phyloP scores from a whole-genome alignment of 164 flowering plant genomes.

The Saururus chinensis region DNA sequence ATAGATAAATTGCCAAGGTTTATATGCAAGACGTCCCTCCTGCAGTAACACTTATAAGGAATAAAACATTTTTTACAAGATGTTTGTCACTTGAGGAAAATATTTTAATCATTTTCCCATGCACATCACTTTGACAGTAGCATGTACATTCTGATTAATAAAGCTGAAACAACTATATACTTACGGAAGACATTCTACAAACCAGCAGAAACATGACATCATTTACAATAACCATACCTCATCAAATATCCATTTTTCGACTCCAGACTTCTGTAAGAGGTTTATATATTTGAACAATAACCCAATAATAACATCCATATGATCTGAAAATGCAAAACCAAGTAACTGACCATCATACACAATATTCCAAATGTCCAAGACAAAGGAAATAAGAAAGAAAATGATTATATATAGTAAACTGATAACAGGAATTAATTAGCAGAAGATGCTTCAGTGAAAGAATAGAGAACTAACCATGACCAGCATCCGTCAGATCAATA shows the following conservation, averaged over 20 bases:
- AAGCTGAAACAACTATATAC: no score
- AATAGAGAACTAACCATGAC: slow-evolving; percentile 62
- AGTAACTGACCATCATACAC: background rate
- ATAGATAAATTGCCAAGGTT: no score
- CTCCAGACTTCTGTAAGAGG: slow-evolving; percentile 68
- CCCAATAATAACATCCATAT: slow-evolving; percentile 71
- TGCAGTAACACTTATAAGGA: no score
- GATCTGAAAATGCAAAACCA: slow-evolving; percentile 33
- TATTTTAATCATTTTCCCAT: no score
- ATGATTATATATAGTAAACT: background rate
- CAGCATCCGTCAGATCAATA: slow-evolving; percentile 84
- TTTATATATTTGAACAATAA: slow-evolving; percentile 65
- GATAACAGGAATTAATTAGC: background rate
- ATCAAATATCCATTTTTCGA: slow-evolving; percentile 84
- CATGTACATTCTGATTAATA: no score
- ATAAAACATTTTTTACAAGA: no score
- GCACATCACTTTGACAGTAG: no score
- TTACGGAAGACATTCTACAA: no score
- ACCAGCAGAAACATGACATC: background rate
- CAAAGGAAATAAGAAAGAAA: background rate
- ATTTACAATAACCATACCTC: slow-evolving; percentile 48
- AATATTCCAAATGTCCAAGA: background rate
- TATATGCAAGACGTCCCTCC: no score
- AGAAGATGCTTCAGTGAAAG: background rate
- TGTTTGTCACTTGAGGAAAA: no score